A percentile compares a stretch with the other conserved stretches of the same genome.
Conservation (phyloP, 1,139 yeast species). For the Magnusiomyces magnusii region DNA sequence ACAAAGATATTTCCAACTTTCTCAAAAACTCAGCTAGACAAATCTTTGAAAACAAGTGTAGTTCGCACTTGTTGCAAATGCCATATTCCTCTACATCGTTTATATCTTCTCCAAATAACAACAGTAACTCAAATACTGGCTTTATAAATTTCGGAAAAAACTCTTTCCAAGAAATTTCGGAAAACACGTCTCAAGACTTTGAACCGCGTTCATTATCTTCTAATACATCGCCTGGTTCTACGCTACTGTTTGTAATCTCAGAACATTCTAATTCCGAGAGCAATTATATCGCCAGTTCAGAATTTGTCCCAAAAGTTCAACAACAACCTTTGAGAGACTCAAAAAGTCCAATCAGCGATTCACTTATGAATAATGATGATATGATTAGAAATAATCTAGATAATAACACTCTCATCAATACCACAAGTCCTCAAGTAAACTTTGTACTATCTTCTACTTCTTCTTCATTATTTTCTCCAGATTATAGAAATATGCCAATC, state of each 20-base stretch:
- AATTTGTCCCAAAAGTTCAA: background rate
- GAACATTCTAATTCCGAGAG: background rate
- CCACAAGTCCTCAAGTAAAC: background rate
- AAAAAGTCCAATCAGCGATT: conserved; percentile 6
- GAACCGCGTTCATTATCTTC: background rate
- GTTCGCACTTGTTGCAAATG: conserved; percentile 3
- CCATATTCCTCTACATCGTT: background rate
- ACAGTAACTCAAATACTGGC: background rate
- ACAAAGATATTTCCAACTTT: background rate
- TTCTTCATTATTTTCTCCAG: background rate
- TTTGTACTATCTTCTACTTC: background rate
- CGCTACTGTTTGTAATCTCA: background rate
- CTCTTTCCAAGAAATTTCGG: background rate
- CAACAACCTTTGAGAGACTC: conserved; percentile 5
- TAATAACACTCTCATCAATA: background rate
- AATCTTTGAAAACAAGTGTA: background rate
- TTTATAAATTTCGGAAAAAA: background rate
- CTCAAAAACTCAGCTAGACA: background rate
- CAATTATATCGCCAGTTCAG: background rate
- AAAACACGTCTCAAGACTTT: background rate
- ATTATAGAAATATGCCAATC: background rate
- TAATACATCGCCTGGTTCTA: background rate
- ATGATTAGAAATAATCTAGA: background rate
- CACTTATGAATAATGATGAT: background rate
- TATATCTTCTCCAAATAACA: background rate